These are phyloP conservation scores for Claviceps sp. DNA, from an alignment of 2,329 filamentous ascomycete species.

Conservation along the genomic window DNA sequence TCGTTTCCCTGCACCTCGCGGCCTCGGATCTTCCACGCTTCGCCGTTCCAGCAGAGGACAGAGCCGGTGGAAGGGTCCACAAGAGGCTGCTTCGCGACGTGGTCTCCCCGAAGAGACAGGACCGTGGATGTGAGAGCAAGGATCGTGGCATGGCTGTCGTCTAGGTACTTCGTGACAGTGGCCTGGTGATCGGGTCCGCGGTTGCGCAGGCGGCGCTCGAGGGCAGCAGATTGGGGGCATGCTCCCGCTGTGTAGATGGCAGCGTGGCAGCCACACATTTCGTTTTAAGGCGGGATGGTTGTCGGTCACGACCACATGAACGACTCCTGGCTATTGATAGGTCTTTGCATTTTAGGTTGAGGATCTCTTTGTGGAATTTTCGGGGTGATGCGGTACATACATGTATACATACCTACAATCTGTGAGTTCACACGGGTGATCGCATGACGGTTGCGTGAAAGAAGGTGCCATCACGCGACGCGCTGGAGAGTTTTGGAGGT, in stretches of 20 bases:
- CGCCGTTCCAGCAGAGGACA: slow-evolving; percentile 91
- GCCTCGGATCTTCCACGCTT: slow-evolving; percentile 68
- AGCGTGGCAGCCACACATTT: slow-evolving; percentile 50
- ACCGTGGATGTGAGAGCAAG: slow-evolving; percentile 71
- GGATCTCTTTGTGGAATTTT: too few species aligned
- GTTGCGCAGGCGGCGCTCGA: slow-evolving; percentile 35
- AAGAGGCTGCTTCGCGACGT: slow-evolving; percentile 62
- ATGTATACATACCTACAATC: too few species aligned
- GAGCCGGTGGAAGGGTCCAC: slow-evolving; percentile 41
- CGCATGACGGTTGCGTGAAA: too few species aligned
- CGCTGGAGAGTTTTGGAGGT: too few species aligned
- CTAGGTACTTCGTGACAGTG: slow-evolving; percentile 21
- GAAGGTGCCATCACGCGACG: too few species aligned
- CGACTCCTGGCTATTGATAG: too few species aligned
- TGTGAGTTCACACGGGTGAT: too few species aligned
- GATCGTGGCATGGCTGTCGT: slow-evolving; percentile 19
- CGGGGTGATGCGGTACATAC: too few species aligned
- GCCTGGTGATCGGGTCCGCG: slow-evolving; percentile 49
- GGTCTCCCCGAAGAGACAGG: slow-evolving; percentile 70
- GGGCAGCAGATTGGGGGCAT: slow-evolving; percentile 17
- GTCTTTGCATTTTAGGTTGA: too few species aligned
- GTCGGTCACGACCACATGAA: too few species aligned
- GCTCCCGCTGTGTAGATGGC: slow-evolving; percentile 26
- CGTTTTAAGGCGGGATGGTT: too few species aligned
- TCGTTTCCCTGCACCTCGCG: slow-evolving; percentile 60